Percentiles rank a stretch among this genome's conserved stretches.
phyloP scores from a whole-genome alignment of 352 stramenopile genomes.

The Pythium insidiosum region DNA sequence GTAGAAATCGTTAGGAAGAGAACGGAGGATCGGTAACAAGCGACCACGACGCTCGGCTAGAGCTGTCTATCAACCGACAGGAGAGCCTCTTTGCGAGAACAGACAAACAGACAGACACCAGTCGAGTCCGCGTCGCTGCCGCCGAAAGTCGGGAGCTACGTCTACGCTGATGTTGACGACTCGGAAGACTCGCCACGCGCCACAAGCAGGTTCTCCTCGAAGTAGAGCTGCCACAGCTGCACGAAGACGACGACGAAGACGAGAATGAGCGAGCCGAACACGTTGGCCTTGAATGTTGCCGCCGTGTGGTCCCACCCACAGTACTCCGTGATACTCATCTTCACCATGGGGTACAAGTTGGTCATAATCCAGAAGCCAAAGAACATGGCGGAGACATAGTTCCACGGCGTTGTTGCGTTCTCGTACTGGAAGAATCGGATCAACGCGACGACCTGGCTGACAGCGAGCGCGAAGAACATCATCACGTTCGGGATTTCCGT shows the following conservation, averaged over 20 bases:
- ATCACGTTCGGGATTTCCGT: constrained; percentile 86
- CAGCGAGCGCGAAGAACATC: constrained; percentile 78
- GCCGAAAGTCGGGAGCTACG: too few relatives aligned
- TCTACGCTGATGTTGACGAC: too few relatives aligned
- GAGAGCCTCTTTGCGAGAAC: too few relatives aligned
- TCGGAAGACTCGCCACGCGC: constrained; percentile 29
- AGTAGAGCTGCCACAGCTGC: constrained; percentile 86
- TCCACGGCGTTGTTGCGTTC: constrained; percentile 83
- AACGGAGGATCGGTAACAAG: background rate
- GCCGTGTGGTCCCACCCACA: constrained; percentile 84
- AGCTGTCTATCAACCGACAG: too few relatives aligned
- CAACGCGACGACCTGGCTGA: constrained; percentile 68
- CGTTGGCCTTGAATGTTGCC: constrained; percentile 76
- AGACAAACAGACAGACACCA: too few relatives aligned
- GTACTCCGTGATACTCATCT: constrained; percentile 89
- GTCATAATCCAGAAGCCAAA: constrained; percentile 85
- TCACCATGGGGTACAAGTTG: constrained; percentile 87
- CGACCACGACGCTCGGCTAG: too few relatives aligned
- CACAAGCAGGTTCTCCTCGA: constrained; percentile 53
- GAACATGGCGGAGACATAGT: constrained; percentile 86
- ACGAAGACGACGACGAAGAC: constrained; percentile 84
- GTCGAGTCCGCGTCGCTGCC: too few relatives aligned
- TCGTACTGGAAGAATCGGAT: constrained; percentile 87
- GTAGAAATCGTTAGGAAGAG: background rate
- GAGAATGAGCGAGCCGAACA: constrained; percentile 77